Conservation (phyloP, 1,284 basidiomycete genomes). For the Austroboletus novae-zelandiae region DNA sequence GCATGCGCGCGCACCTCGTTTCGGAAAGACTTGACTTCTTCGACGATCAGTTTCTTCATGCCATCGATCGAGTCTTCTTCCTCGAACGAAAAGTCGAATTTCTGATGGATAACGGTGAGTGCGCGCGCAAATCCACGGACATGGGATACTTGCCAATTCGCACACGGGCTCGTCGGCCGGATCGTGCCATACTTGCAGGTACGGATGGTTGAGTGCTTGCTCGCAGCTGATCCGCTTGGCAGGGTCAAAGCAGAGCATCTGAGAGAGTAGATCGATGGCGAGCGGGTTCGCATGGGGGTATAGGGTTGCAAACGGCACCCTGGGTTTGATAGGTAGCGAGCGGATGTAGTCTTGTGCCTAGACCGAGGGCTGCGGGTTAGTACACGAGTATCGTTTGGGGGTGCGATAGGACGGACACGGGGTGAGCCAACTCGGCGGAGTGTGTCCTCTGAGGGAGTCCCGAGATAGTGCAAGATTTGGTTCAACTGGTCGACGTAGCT, state of each 20-base stretch:
- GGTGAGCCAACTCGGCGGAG: conserved; percentile 93
- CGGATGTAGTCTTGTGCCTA: conserved; percentile 98
- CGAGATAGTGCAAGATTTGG: conserved; percentile 96
- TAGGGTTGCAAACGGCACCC: conserved; percentile 86
- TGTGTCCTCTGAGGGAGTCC: conserved; percentile 96
- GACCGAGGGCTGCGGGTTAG: conserved; percentile 10
- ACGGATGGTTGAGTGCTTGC: conserved; percentile 93
- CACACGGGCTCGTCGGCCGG: conserved; percentile 89
- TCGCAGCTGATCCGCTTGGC: conserved; percentile 95
- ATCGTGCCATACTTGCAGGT: conserved; percentile 93
- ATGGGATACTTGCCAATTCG: conserved; percentile 49
- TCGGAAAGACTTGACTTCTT: conserved; percentile 91
- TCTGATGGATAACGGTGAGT: conserved; percentile 39
- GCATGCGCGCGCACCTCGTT: conserved; percentile 80
- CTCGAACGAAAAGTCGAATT: conserved; percentile 98
- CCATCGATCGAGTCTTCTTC: conserved; percentile 95
- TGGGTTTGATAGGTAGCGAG: conserved; percentile 93
- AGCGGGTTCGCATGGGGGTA: conserved; percentile 94
- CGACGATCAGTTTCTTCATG: conserved; percentile 94
- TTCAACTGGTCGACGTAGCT: conserved; percentile 98
- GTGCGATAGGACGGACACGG: conserved; percentile 48
- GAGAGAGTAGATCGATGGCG: conserved; percentile 89
- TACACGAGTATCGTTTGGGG: background rate
- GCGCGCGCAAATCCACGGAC: background rate
- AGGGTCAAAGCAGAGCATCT: conserved; percentile 95